Conservation (phyloP, 129 eudicot genomes). For the Erigeron canadensis region DNA sequence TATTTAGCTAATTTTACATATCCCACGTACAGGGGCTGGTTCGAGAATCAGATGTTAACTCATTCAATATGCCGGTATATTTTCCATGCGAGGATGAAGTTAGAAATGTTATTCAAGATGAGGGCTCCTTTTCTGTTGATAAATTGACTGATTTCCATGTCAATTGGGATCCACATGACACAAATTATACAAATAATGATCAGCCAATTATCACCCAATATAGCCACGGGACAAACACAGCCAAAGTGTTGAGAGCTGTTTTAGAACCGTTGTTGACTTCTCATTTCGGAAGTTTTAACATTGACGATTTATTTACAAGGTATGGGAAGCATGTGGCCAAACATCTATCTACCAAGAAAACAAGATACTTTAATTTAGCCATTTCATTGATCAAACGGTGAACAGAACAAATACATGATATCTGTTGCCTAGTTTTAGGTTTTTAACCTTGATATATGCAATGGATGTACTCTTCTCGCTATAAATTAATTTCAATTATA, state of each 20-base stretch:
- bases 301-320: constrained; percentile 27
- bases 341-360: constrained; percentile 14
- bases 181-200: constrained; percentile 16
- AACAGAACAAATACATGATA: too few relatives aligned
- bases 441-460: too few relatives aligned
- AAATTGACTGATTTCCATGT: constrained; percentile 2
- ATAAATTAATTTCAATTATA: too few relatives aligned
- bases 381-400: constrained; percentile 35
- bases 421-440: too few relatives aligned
- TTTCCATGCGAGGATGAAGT: constrained; percentile 36
- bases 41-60: constrained; percentile 23
- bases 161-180: constrained; percentile 31
- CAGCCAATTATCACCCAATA: neutral
- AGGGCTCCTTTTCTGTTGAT: constrained; percentile 34
- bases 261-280: constrained; percentile 27
- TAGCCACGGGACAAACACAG: neutral
- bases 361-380: constrained; percentile 23
- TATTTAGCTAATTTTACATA: neutral
- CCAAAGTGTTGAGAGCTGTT: constrained; percentile 32
- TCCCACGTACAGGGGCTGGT: constrained; percentile 39
- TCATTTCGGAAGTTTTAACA: constrained; percentile 39
- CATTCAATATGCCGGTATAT: constrained; percentile 42
- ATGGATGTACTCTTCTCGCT: too few relatives aligned
- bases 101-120: constrained; percentile 9
- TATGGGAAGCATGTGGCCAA: constrained; percentile 14